Percentiles rank a stretch among this genome's conserved stretches.
Evolutionary conservation across 164 flowering plant species (phyloP).

Genomic region (Protea cynaroides): DNA sequence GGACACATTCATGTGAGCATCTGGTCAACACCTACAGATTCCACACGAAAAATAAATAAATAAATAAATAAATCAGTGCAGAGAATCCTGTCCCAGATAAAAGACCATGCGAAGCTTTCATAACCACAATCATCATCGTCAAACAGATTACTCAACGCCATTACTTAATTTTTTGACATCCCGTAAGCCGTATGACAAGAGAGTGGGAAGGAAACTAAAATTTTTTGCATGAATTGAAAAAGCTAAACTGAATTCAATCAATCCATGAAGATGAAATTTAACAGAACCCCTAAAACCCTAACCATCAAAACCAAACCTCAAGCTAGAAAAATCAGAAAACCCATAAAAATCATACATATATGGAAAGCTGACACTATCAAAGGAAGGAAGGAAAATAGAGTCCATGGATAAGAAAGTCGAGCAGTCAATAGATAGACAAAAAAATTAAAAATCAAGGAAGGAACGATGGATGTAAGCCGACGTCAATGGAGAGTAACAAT

Average conservation of each 20-base stretch:
- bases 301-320: constrained; percentile 20
- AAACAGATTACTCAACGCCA: constrained; percentile 4
- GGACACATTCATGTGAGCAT: constrained; percentile 2
- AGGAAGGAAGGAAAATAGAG: neutral
- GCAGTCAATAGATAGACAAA: neutral
- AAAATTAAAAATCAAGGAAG: neutral
- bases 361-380: neutral
- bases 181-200: neutral
- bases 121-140: constrained; percentile 8
- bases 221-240: neutral
- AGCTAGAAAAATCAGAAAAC: neutral
- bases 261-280: constrained; percentile 18
- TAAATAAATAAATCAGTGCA: constrained; percentile 7
- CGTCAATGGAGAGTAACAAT: constrained; percentile 12
- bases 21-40: constrained; percentile 6
- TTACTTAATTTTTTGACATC: constrained; percentile 16
- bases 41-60: neutral
- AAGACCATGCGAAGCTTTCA: constrained; percentile 4
- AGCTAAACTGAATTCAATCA: constrained; percentile 14
- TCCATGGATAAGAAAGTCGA: neutral
- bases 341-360: neutral
- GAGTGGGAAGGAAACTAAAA: too few relatives aligned
- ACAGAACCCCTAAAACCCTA: constrained; percentile 25
- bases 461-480: constrained; percentile 11
- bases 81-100: constrained; percentile 14